phyloP scores from a whole-genome alignment of 108 stramenopile species.

The Pseudonitzschia multiseries region DNA sequence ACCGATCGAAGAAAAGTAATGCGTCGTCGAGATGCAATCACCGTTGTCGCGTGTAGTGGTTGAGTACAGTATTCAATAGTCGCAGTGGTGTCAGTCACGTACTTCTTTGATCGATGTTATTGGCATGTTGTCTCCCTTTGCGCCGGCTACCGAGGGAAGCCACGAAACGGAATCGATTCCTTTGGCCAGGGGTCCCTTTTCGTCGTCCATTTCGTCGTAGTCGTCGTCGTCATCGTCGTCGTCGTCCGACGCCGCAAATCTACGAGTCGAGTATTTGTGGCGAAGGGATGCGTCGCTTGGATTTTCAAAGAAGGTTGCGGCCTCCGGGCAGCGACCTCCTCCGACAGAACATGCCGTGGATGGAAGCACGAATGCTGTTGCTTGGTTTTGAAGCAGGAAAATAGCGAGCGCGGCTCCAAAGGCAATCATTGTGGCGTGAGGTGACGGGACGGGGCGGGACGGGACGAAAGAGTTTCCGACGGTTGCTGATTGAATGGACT shows the following conservation, averaged over 20 bases:
- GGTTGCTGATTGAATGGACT: no score
- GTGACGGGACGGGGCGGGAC: no score
- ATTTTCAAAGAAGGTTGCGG: neutral
- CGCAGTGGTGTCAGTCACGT: constrained; percentile 18
- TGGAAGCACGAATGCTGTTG: constrained; percentile 7
- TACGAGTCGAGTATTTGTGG: neutral
- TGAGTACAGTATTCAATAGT: no score
- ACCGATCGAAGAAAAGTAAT: no score
- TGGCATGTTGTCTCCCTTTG: constrained; percentile 21
- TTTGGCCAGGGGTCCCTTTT: constrained; percentile 54
- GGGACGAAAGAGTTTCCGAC: no score
- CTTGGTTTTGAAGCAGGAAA: constrained; percentile 13
- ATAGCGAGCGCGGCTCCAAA: constrained; percentile 4
- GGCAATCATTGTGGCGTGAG: neutral
- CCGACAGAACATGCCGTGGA: neutral
- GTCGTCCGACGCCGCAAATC: constrained; percentile 8
- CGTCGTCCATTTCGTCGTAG: constrained; percentile 47
- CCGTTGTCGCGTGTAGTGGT: neutral
- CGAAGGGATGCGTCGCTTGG: neutral
- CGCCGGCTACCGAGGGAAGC: constrained; percentile 63
- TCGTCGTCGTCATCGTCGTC: constrained; percentile 40
- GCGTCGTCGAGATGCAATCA: neutral
- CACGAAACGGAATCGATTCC: constrained; percentile 82
- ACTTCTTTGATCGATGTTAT: constrained; percentile 16
- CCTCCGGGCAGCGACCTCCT: neutral